A percentile compares a stretch with the other conserved stretches of the same genome.
phyloP scores from a whole-genome alignment of 2,329 filamentous ascomycete genomes.

The Talaromyces piceae region DNA sequence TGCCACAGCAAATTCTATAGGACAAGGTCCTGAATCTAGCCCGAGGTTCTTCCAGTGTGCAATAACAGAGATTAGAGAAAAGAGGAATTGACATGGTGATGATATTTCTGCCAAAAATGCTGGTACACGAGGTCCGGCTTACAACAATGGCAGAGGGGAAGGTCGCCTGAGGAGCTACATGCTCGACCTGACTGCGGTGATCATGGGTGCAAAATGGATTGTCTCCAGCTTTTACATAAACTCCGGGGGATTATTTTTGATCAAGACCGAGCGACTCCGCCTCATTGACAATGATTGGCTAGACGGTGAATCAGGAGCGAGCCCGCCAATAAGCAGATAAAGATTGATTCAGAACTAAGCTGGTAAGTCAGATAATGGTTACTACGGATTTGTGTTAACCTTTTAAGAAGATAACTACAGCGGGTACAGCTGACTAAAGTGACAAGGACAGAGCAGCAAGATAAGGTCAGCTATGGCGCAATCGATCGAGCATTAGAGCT shows the following conservation, averaged over 20 bases:
- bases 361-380: no score
- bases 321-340: no score
- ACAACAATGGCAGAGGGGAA: not conserved
- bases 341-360: no score
- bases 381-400: no score
- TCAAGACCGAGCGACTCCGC: no score
- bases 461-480: not conserved
- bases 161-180: constrained; percentile 1
- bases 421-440: no score
- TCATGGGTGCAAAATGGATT: not conserved
- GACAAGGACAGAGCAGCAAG: no score
- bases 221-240: not conserved
- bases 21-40: constrained; percentile 2
- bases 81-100: constrained; percentile 2
- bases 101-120: not conserved
- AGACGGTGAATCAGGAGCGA: no score
- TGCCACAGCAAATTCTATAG: constrained; percentile 11
- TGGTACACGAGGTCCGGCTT: not conserved
- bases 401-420: no score
- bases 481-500: not conserved
- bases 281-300: no score
- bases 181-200: not conserved
- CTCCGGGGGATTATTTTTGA: not conserved
- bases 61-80: constrained; percentile 12
- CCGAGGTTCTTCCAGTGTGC: constrained; percentile 13